phyloP scores from a whole-genome alignment of 176 grass and related monocot genomes.

The Ensete glaucum region DNA sequence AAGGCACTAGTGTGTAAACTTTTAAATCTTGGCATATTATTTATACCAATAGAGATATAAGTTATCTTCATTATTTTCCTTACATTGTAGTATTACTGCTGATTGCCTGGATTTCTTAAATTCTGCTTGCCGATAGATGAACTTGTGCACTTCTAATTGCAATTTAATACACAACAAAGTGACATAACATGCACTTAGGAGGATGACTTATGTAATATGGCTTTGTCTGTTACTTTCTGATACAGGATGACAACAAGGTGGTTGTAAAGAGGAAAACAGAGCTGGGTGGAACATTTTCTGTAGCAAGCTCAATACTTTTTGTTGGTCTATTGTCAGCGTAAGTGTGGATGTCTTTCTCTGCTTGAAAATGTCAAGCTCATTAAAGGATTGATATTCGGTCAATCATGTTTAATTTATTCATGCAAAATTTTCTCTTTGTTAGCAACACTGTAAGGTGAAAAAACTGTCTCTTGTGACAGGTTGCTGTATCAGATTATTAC shows the following conservation, averaged over 20 bases:
- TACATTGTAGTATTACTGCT: background rate
- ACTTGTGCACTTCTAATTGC: background rate
- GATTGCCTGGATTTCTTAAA: background rate
- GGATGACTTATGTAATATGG: conserved; percentile 15
- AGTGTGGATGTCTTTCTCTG: conserved; percentile 19
- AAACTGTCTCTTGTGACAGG: conserved; percentile 27
- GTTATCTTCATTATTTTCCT: background rate
- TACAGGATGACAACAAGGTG: conserved; percentile 66
- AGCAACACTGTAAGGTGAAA: background rate
- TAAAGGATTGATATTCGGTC: background rate
- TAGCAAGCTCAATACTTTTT: conserved; percentile 66
- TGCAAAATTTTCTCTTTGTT: background rate
- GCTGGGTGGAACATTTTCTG: conserved; percentile 67
- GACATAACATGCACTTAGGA: background rate
- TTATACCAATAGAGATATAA: background rate
- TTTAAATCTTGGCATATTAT: no score
- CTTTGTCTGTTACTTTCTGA: conserved; percentile 21
- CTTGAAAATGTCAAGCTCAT: background rate
- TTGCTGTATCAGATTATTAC: conserved; percentile 76
- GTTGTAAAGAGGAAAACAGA: conserved; percentile 90
- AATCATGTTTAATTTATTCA: background rate
- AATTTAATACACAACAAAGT: background rate
- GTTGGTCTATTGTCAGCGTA: conserved; percentile 66
- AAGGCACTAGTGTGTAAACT: no score
- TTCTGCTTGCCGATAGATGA: no score